Base-by-base conservation (phyloP, 23 red algal species). In the Rhodosorus marinus region DNA sequence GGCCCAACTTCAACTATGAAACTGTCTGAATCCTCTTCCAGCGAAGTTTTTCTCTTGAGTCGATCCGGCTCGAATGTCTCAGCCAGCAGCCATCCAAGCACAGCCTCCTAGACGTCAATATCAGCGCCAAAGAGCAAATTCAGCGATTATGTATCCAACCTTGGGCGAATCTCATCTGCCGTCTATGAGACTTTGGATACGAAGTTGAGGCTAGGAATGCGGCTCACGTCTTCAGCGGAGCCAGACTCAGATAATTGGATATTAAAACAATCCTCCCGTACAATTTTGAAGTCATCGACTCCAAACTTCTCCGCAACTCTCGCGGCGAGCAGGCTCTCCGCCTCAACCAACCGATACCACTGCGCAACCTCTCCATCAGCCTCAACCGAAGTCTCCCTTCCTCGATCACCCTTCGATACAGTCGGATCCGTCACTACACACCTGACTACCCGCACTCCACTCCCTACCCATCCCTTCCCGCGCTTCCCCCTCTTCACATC, bases 1-100 rank as follows among this genome's bases (percentile, higher is more conserved):
- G 90, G 90, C 6, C 90, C 90, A 7, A 98, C 61, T 41, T 98
- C 78, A 25, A 92, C 4, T 20, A 74, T 60, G 3, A 25, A 28
- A 6, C 8, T 15, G 4, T 22, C 15, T 4, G 52, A 29, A 1
- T 65, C 35, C 8, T 52, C 46, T 23, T 8, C 15, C 20, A 11
- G 29, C 2, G 20, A n/a, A 21, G 69, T 29, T 22, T 33, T 6
- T 15, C 0, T 20, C 24, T 9, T 20, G 29, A 56, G 52, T 24
- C n/a, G 2, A 7, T 70, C 36, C 14, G 66, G 64, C 49, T 57
- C 73, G 32, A 73, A 92, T 8, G 83, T 92, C 34, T 92, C 74
- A 7, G 73, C 57, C 5, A 92, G 56, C 8, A 92, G 60, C 83
- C 83, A 92, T 19, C 41, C 42, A 2, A 90, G 64, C 24, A 50